These are phyloP conservation scores for Calvatia gigantea DNA, from an alignment of 768 basidiomycete species.

Conservation along the genomic window DNA sequence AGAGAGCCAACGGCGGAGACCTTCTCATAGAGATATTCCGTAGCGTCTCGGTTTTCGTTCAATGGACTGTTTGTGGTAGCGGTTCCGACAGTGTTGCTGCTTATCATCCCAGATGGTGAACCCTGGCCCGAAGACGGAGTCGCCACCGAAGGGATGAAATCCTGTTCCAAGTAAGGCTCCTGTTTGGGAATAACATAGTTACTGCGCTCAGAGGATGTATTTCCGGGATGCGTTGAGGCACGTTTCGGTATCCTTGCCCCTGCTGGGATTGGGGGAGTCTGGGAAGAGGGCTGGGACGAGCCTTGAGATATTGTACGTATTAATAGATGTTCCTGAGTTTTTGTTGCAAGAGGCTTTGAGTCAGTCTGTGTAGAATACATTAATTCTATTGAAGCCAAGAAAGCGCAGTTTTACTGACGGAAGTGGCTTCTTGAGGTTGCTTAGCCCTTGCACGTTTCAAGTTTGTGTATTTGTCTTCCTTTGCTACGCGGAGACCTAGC, in stretches of 20 bases:
- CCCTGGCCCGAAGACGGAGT: not conserved
- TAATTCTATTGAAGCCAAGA: not conserved
- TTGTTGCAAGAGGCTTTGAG: not conserved
- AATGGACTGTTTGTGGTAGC: not conserved
- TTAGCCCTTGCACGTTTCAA: conserved; percentile 39
- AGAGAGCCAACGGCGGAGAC: conserved; percentile 3
- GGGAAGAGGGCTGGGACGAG: not conserved
- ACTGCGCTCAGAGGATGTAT: not conserved
- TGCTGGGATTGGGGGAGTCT: not conserved
- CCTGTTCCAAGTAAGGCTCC: not conserved
- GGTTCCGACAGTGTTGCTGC: not conserved
- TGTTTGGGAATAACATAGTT: not conserved
- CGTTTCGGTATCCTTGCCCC: conserved; percentile 13
- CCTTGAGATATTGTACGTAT: not conserved
- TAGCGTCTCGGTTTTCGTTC: not conserved
- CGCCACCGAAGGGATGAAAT: not conserved
- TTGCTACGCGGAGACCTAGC: conserved; percentile 55
- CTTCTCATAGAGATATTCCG: conserved; percentile 3
- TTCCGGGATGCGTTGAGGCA: conserved; percentile 12
- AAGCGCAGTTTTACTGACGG: not conserved
- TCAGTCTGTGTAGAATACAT: not conserved
- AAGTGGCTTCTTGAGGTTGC: not conserved
- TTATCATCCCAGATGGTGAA: not conserved
- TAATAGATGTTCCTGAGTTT: not conserved
- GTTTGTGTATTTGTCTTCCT: conserved; percentile 60